Percentiles rank a stretch among this genome's conserved stretches.
phyloP scores from a whole-genome alignment of 352 stramenopile species.

The Thalassiosira livingstoniorum region DNA sequence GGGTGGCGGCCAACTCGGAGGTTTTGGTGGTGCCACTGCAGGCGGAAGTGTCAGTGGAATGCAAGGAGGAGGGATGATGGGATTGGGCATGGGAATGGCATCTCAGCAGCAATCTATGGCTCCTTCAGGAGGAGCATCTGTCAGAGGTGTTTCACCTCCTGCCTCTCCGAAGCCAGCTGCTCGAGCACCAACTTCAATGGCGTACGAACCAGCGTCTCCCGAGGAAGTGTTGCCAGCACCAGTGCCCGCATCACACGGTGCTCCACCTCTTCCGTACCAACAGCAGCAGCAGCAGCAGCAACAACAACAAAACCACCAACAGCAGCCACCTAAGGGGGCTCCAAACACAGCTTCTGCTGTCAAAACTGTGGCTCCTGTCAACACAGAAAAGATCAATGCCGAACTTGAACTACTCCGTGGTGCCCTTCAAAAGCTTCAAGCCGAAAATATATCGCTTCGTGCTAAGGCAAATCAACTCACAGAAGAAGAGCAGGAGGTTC shows the following conservation, averaged over 20 bases:
- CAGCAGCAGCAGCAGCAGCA: slow-evolving; percentile 16
- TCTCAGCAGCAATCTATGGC: background rate
- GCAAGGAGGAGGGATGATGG: background rate
- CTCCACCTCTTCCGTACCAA: background rate
- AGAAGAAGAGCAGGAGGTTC: slow-evolving; percentile 78
- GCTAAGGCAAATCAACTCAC: slow-evolving; percentile 71
- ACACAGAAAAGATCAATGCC: slow-evolving; percentile 39
- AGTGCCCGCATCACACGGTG: background rate
- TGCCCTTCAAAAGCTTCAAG: slow-evolving; percentile 79
- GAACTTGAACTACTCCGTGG: slow-evolving; percentile 72
- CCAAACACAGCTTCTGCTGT: slow-evolving; percentile 9
- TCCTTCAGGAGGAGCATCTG: background rate
- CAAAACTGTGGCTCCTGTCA: slow-evolving; percentile 13
- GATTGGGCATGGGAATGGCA: slow-evolving; percentile 18
- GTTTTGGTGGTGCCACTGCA: slow-evolving; percentile 14
- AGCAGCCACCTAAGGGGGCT: slow-evolving; percentile 16
- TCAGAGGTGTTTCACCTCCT: slow-evolving; percentile 1
- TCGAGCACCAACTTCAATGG: background rate
- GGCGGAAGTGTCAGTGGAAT: background rate
- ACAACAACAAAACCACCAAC: slow-evolving; percentile 13
- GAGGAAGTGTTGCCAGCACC: background rate
- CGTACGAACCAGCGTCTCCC: slow-evolving; percentile 3
- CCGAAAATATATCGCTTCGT: slow-evolving; percentile 80
- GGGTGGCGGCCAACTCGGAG: slow-evolving; percentile 40
- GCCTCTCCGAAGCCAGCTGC: slow-evolving; percentile 25